Evolutionary conservation across 768 basidiomycete genomes (phyloP).

Genomic region (Suillus luteus): DNA sequence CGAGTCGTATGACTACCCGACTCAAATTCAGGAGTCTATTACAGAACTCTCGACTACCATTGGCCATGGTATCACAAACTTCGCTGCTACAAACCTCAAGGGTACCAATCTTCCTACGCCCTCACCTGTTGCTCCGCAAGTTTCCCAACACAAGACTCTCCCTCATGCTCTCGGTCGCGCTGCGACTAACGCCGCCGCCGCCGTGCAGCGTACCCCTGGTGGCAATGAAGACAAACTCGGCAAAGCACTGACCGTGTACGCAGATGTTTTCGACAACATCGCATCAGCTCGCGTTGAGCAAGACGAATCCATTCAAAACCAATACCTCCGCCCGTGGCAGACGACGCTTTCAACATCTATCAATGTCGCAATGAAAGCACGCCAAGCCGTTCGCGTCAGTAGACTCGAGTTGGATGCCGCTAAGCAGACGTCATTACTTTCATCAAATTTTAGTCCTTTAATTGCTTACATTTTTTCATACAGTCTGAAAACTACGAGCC

Average conservation of each 20-base stretch:
- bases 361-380: conserved; percentile 89
- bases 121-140: conserved; percentile 51
- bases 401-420: conserved; percentile 89
- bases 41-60: conserved; percentile 71
- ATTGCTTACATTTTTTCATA: conserved; percentile 9
- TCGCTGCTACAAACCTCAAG: conserved; percentile 86
- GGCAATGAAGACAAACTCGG: conserved; percentile 69
- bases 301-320: conserved; percentile 65
- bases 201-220: conserved; percentile 46
- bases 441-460: background rate
- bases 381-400: conserved; percentile 77
- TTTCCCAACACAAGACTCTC: conserved; percentile 88
- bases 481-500: conserved; percentile 78
- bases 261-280: conserved; percentile 82
- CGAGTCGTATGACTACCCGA: conserved; percentile 89
- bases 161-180: conserved; percentile 92
- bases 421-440: conserved; percentile 70
- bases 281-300: conserved; percentile 79
- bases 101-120: conserved; percentile 86
- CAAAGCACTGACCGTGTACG: conserved; percentile 77
- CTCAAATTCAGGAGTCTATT: conserved; percentile 82
- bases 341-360: conserved; percentile 83
- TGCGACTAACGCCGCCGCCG: conserved; percentile 58
- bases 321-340: conserved; percentile 85
- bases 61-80: conserved; percentile 74